Evolutionary conservation across 2,329 filamentous ascomycete genomes (phyloP), one percentile per base, ranked within the genome.

Genomic region (Aureobasidium namibiae): DNA sequence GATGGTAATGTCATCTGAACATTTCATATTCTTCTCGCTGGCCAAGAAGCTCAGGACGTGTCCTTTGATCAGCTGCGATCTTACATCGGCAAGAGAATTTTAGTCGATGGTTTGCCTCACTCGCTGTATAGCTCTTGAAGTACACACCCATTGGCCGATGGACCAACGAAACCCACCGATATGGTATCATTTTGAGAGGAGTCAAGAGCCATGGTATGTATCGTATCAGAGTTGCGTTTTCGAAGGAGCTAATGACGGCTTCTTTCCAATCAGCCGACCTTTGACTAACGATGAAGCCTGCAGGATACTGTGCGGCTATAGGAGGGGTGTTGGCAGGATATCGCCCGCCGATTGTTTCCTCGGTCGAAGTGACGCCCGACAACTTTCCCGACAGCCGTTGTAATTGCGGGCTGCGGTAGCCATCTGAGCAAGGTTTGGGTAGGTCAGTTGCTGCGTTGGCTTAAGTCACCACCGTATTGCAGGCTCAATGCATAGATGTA

Each of bases 201-300:
- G 61, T 48, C 10, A 60, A 53, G 24, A 63, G 53, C 45, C 52
- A 67, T 14, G 61, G 64, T 11, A 66, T 23, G 61, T 66, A 59
- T 36, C 56, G 24, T n/a, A 59, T 46, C 31, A 59, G 36, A 4
- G 56, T 59, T 4, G 56, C 56, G 34, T 59, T 59, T 31, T 59
- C 56, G n/a, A 59, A 59, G 7, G 56, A 48, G 29, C 46, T n/a
- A 34, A 59, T 44, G 36, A 59, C 52, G 23, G 65, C 56, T 66
- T 68, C 13, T 59, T 64, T 59, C 56, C 46, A 61, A 42, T n/a
- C 65, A 60, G 63, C 65, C 64, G n/a, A 66, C n/a, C n/a, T n/a
- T n/a, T n/a, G n/a, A n/a, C n/a, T n/a, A n/a, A n/a, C n/a, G n/a
- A n/a, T n/a, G n/a, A n/a, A n/a, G n/a, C n/a, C n/a, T n/a, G n/a